Conservation (phyloP, 768 basidiomycete genomes). For the Boletellus ananas region DNA sequence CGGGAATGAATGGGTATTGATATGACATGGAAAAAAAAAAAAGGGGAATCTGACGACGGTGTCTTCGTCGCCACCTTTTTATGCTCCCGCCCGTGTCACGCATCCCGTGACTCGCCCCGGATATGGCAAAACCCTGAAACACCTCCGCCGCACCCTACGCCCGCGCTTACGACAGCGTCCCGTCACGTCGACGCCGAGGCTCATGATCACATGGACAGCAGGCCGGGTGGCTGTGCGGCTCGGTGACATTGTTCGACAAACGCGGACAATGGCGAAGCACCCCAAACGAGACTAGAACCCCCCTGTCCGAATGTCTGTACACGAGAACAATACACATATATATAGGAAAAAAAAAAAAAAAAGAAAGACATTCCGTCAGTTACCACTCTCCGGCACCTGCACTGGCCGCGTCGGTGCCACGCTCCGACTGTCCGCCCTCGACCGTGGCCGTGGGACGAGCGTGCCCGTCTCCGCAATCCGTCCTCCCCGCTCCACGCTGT, state of each 20-base stretch:
- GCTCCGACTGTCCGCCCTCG: conserved; percentile 44
- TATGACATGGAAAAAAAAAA: conserved; percentile 45
- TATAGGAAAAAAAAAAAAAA: not conserved
- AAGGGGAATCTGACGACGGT: conserved; percentile 21
- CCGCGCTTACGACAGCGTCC: too few relatives aligned
- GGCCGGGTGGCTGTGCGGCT: too few relatives aligned
- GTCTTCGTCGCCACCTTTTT: conserved; percentile 29
- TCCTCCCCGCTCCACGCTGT: conserved; percentile 59
- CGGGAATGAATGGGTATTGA: conserved; percentile 43
- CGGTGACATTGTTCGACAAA: too few relatives aligned
- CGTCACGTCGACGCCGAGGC: too few relatives aligned
- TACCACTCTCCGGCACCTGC: conserved; percentile 12
- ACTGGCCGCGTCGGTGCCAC: conserved; percentile 24
- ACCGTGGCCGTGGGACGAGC: conserved; percentile 42
- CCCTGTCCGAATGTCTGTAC: too few relatives aligned
- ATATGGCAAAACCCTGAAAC: too few relatives aligned
- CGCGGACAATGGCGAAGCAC: too few relatives aligned
- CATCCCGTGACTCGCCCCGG: conserved; percentile 24
- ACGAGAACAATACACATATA: too few relatives aligned
- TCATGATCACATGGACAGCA: too few relatives aligned
- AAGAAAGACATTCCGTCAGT: not conserved
- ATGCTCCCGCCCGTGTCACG: conserved; percentile 16
- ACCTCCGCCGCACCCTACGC: too few relatives aligned
- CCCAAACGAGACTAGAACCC: too few relatives aligned
- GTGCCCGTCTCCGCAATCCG: conserved; percentile 68